Base-by-base conservation (phyloP, 2,329 filamentous ascomycete species). In the Lecanicillium sp. region DNA sequence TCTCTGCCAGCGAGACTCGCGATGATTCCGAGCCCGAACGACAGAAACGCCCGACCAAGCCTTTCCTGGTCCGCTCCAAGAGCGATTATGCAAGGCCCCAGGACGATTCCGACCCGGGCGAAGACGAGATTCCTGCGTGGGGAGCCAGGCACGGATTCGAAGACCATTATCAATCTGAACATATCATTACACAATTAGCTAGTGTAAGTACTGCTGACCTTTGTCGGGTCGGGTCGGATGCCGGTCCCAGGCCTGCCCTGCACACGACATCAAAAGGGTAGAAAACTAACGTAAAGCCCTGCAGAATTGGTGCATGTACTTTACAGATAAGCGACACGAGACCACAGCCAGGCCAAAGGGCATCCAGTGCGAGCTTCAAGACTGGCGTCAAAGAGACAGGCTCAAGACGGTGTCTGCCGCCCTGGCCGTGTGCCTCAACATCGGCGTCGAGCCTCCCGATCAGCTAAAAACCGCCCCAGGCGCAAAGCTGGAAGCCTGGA, bases 241-340 rank as follows among this genome's bases (percentile, higher is more conserved):
- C 14, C 33, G 33, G 43, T 46, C 43, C 38, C 22, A 28, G 20
- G 16, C 29, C 5, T 35, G 17, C 14, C 25, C 20, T 29, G 31
- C 13, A 37, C 29, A 29, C 7, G 28, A 11, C 29, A 19, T 61
- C 22, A 11, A 25, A 25, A 6, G 22, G 22, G 22, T 11, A 25
- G 22, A 11, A 25, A 25, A 25, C 22, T 25, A 25, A 25, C 22
- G 11, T 25, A 11, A 25, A 25, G 6, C 22, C 22, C 11, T 11
- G 11, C 22, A 95, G 84, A 94, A 87, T 49, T 98, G 94, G 78
- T 96, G 95, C 68, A 96, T 96, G 90, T 98, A 98, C 64, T 98
- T 85, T 62, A 95, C 90, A 46, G 92, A 98, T 62, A 96, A 96
- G 63, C 83, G 90, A 38, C 92, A 98, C 63, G 92, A 96, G 58